Evolutionary conservation across 371 early-diverging fungal genomes (phyloP).

Genomic region (Mortierella sp.): DNA sequence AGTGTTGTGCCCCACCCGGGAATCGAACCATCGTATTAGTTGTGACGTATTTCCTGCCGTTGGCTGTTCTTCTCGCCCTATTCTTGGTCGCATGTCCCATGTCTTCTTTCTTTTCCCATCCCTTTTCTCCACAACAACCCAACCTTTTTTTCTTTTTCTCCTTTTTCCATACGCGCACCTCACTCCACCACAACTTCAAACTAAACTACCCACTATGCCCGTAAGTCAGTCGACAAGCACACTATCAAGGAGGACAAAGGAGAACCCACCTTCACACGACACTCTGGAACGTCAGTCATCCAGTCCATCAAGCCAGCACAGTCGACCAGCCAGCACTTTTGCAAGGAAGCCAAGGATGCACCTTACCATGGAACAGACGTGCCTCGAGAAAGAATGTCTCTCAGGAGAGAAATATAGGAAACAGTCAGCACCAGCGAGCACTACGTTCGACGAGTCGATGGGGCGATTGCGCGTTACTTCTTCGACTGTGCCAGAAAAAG

Average conservation of each 20-base stretch:
- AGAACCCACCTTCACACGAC: not conserved
- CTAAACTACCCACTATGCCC: slow-evolving; percentile 21
- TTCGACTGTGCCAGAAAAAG: not conserved
- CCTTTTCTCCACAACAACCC: not conserved
- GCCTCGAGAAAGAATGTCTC: too few relatives aligned
- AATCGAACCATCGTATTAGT: not conserved
- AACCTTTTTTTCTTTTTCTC: not conserved
- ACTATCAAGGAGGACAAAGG: not conserved
- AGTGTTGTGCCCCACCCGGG: not conserved
- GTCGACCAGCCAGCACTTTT: not conserved
- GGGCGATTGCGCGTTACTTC: not conserved
- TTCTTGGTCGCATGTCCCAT: not conserved
- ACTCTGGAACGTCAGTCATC: slow-evolving; percentile 12
- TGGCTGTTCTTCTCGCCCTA: not conserved
- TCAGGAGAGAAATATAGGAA: too few relatives aligned
- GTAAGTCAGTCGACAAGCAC: slow-evolving; percentile 18
- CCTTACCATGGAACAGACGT: too few relatives aligned
- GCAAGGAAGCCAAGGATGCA: not conserved
- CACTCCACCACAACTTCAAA: not conserved
- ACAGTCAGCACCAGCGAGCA: too few relatives aligned
- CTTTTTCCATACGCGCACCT: not conserved
- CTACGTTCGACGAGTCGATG: too few relatives aligned
- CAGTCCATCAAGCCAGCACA: not conserved
- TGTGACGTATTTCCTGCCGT: slow-evolving; percentile 17
- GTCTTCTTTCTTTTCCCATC: slow-evolving; percentile 5